These are phyloP conservation scores for Medicago lupulina DNA, from an alignment of 306 rosid species.

Conservation along the genomic window DNA sequence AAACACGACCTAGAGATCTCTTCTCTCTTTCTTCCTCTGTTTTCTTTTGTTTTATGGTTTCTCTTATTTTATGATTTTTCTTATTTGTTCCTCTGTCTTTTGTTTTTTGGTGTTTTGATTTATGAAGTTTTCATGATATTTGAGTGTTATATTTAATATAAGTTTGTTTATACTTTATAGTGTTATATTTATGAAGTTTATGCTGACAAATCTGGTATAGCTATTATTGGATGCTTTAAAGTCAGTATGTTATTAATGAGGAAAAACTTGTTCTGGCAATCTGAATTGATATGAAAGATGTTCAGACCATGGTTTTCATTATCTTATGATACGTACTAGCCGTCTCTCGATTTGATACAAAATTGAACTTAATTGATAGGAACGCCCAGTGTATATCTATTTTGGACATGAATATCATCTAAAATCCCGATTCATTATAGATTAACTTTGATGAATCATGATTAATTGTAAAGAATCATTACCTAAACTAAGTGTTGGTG, in stretches of 20 bases:
- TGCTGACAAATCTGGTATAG: neutral
- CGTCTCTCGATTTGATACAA: neutral
- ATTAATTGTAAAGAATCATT: neutral
- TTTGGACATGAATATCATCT: neutral
- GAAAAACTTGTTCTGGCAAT: neutral
- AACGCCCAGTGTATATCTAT: neutral
- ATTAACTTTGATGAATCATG: neutral
- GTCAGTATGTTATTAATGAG: slow-evolving; percentile 6
- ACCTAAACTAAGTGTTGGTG: neutral
- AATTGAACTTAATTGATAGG: neutral
- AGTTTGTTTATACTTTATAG: too few species aligned
- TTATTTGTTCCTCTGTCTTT: too few species aligned
- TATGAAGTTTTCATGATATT: too few species aligned
- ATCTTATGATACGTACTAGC: neutral
- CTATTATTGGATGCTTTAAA: slow-evolving; percentile 17
- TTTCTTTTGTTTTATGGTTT: too few species aligned
- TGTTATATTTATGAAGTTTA: too few species aligned
- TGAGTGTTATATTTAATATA: too few species aligned
- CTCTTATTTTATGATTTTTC: too few species aligned
- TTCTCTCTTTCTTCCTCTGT: too few species aligned
- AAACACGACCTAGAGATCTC: too few species aligned
- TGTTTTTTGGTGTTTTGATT: too few species aligned
- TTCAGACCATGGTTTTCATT: neutral
- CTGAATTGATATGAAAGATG: slow-evolving; percentile 22
- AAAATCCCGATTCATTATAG: neutral